Conservation (phyloP, 2,329 filamentous ascomycete genomes). For the Colletotrichum eremochloae region DNA sequence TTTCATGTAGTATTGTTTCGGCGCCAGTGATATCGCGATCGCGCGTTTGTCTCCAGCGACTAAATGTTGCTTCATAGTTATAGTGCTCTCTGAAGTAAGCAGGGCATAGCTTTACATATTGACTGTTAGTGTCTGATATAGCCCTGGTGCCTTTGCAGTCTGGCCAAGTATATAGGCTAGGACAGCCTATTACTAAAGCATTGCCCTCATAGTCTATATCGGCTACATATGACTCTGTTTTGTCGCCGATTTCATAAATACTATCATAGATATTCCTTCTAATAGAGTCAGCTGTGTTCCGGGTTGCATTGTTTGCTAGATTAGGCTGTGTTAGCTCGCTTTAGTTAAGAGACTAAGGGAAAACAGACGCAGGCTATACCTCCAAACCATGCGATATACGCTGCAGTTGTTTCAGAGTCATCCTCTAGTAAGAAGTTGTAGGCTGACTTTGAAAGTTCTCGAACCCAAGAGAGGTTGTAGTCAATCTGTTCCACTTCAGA, state of each 20-base stretch:
- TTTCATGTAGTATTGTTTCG: neutral
- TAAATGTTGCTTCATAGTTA: neutral
- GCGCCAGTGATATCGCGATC: neutral
- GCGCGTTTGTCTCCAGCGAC: neutral
- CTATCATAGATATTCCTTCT: neutral
- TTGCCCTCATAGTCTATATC: neutral
- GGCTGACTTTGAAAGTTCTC: neutral
- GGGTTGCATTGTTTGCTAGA: neutral
- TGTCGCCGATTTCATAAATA: neutral
- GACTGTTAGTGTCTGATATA: neutral
- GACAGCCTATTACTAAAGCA: neutral
- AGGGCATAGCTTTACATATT: neutral
- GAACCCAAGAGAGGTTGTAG: neutral
- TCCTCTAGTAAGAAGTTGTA: neutral
- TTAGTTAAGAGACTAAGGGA: neutral
- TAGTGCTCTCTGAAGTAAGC: neutral
- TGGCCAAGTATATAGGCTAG: neutral
- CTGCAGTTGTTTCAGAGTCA: neutral
- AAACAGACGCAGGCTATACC: neutral
- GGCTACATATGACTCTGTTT: neutral
- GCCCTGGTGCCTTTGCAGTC: neutral
- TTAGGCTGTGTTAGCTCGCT: neutral
- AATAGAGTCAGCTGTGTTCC: neutral
- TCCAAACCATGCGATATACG: neutral
- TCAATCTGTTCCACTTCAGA: neutral